phyloP scores from a whole-genome alignment of 2,329 filamentous ascomycete species.

The Chaetomiaceae sp. region DNA sequence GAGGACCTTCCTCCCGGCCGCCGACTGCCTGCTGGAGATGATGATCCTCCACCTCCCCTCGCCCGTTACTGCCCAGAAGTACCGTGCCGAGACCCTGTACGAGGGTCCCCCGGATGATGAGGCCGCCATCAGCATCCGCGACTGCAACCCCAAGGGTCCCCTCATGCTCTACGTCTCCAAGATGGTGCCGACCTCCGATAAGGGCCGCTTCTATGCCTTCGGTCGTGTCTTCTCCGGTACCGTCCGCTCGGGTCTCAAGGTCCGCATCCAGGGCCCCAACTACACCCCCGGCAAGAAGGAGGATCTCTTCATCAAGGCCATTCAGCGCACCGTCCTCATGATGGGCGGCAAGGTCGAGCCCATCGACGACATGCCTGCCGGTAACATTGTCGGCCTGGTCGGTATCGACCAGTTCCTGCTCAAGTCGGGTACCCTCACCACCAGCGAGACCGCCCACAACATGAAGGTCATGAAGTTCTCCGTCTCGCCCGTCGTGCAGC shows the following conservation, averaged over 20 bases:
- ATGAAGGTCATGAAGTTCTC: constrained; percentile 99
- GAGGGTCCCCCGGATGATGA: constrained; percentile 94
- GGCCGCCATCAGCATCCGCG: constrained; percentile 91
- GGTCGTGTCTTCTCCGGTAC: constrained; percentile 99
- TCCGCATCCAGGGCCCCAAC: constrained; percentile 99
- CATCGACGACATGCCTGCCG: constrained; percentile 97
- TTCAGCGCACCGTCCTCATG: constrained; percentile 99
- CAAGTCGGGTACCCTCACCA: constrained; percentile 99
- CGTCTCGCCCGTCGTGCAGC: constrained; percentile 96
- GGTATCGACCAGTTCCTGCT: constrained; percentile 99
- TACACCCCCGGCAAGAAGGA: constrained; percentile 98
- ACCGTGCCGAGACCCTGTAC: constrained; percentile 98
- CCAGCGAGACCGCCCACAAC: constrained; percentile 97
- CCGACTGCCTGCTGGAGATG: constrained; percentile 98
- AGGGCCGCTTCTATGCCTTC: constrained; percentile 99
- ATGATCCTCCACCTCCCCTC: constrained; percentile 99
- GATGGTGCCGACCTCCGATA: constrained; percentile 99
- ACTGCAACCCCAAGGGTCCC: constrained; percentile 95
- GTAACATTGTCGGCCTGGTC: constrained; percentile 99
- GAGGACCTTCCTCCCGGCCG: constrained; percentile 97
- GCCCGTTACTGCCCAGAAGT: constrained; percentile 90
- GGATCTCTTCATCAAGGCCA: constrained; percentile 97
- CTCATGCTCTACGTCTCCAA: constrained; percentile 99
- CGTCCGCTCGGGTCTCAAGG: constrained; percentile 95
- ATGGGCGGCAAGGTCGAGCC: constrained; percentile 99